Conservation (phyloP, 2,329 filamentous ascomycete genomes). For the Colletotrichum horii region DNA sequence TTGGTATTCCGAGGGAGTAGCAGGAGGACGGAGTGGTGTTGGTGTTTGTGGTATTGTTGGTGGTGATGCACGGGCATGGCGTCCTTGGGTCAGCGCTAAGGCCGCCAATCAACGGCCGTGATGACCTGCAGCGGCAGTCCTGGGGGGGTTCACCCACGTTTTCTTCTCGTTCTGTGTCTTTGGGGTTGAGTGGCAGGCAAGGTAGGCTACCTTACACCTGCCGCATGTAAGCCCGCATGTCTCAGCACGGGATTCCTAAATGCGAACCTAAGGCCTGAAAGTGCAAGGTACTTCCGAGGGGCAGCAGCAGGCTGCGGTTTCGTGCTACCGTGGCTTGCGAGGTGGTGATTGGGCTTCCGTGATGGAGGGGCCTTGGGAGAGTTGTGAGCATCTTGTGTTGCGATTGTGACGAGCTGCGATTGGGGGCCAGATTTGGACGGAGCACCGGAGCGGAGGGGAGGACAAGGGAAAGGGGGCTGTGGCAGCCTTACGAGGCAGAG, state of each 20-base stretch:
- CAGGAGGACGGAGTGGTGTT: neutral
- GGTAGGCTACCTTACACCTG: neutral
- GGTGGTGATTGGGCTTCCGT: neutral
- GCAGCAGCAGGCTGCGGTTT: neutral
- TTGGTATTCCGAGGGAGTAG: neutral
- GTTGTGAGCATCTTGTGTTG: neutral
- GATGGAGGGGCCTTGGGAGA: neutral
- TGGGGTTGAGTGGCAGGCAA: neutral
- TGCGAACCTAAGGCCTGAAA: neutral
- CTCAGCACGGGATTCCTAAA: neutral
- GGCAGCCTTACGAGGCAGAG: slow-evolving; percentile 6
- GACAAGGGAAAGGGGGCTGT: neutral
- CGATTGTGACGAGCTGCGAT: neutral
- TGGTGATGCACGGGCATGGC: neutral
- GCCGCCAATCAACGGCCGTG: neutral
- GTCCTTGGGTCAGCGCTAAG: neutral
- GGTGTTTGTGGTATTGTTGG: neutral
- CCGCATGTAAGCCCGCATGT: neutral
- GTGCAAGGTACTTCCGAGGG: neutral
- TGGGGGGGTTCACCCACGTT: neutral
- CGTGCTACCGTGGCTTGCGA: neutral
- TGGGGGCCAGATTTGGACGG: neutral
- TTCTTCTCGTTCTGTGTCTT: neutral
- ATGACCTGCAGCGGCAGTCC: slow-evolving; percentile 3
- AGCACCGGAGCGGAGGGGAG: neutral